A percentile compares a stretch with the other conserved stretches of the same genome.
phyloP scores from a whole-genome alignment of 768 basidiomycete species.

The Jaapia argillacea region DNA sequence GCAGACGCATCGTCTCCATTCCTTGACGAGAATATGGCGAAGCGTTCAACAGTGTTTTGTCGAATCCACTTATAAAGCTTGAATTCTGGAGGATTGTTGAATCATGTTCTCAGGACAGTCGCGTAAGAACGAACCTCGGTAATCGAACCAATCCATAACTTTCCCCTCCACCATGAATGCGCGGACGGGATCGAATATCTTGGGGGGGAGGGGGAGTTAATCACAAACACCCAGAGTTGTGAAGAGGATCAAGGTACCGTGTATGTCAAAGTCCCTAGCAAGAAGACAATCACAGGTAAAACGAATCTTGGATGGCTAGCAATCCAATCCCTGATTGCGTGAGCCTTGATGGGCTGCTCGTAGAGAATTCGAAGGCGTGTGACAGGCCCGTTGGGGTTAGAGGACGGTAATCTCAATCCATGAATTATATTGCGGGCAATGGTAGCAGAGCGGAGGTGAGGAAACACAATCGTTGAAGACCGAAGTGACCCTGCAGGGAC shows the following conservation, averaged over 20 bases:
- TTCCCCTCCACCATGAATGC: slow-evolving; percentile 76
- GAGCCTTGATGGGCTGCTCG: slow-evolving; percentile 53
- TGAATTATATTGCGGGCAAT: slow-evolving; percentile 80
- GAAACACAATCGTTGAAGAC: slow-evolving; percentile 53
- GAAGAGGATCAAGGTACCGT: slow-evolving; percentile 42
- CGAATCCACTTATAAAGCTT: slow-evolving; percentile 70
- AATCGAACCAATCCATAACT: slow-evolving; percentile 78
- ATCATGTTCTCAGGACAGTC: neutral
- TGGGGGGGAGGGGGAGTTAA: neutral
- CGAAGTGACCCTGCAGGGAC: slow-evolving; percentile 61
- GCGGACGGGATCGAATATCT: slow-evolving; percentile 93
- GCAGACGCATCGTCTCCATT: slow-evolving; percentile 8
- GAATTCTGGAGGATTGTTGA: slow-evolving; percentile 39
- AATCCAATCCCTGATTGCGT: slow-evolving; percentile 70
- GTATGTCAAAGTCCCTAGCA: slow-evolving; percentile 86
- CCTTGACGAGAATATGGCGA: slow-evolving; percentile 19
- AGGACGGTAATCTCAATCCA: slow-evolving; percentile 31
- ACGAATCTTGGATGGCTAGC: slow-evolving; percentile 80
- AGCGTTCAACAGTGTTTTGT: slow-evolving; percentile 45
- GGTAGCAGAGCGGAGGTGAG: slow-evolving; percentile 55
- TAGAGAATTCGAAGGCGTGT: slow-evolving; percentile 48
- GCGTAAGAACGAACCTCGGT: slow-evolving; percentile 36
- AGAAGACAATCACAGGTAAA: slow-evolving; percentile 71
- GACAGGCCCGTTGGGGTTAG: slow-evolving; percentile 13
- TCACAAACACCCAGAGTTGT: neutral